phyloP scores from a whole-genome alignment of 2,329 filamentous ascomycete species.

The Penicillium occitanis region DNA sequence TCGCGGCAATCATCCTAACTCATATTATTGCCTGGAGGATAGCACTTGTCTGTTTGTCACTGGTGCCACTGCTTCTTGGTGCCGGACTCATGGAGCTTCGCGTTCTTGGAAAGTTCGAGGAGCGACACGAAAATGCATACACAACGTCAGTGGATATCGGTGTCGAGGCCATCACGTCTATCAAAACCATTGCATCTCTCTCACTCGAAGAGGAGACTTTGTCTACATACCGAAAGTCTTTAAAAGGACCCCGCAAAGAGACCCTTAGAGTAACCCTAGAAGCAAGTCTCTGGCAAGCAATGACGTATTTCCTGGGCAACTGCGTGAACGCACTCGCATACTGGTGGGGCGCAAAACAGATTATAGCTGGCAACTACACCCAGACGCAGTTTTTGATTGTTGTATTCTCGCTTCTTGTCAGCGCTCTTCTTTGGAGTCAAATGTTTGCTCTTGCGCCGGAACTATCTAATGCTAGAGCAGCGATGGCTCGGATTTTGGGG shows the following conservation, averaged over 20 bases:
- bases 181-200: conserved; percentile 53
- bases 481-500: conserved; percentile 58
- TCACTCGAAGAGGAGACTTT: conserved; percentile 54
- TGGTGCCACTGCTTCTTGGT: conserved; percentile 67
- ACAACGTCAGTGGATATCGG: conserved; percentile 53
- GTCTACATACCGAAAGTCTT: conserved; percentile 45
- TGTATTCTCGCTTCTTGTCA: conserved; percentile 68
- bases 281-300: conserved; percentile 48
- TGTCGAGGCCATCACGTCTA: conserved; percentile 54
- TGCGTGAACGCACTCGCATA: conserved; percentile 73
- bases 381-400: conserved; percentile 74
- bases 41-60: conserved; percentile 67
- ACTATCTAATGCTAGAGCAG: conserved; percentile 64
- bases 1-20: conserved; percentile 66
- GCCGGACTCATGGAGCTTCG: conserved; percentile 68
- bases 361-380: conserved; percentile 64
- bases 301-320: conserved; percentile 54
- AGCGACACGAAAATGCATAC: conserved; percentile 53
- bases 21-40: conserved; percentile 76
- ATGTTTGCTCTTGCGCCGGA: conserved; percentile 75
- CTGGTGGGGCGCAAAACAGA: conserved; percentile 75
- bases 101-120: conserved; percentile 60
- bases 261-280: conserved; percentile 51
- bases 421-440: conserved; percentile 70
- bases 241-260: conserved; percentile 50